Evolutionary conservation across 2,329 filamentous ascomycete genomes (phyloP), one percentile per base, ranked within the genome.

Genomic region (Aspergillus fijiensis): DNA sequence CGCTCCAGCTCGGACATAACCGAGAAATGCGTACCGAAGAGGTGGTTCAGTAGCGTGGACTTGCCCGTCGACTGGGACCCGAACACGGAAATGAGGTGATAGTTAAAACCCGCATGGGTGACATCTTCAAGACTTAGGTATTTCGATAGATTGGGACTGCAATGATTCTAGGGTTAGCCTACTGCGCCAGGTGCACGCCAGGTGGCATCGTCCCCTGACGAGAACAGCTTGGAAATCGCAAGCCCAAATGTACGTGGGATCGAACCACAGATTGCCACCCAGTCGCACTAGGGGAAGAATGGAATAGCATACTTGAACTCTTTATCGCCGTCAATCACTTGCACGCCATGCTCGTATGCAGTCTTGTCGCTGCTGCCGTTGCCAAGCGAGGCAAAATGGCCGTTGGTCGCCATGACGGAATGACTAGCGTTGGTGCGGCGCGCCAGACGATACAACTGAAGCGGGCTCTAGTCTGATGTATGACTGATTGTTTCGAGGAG

Each of bases 61-160:
- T 99, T 99, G 69, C 95, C 95, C 39, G 95, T 99, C 23, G 95
- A 98, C 82, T 99, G 95, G 60, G 94, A 98, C 49, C 95, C 95
- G 77, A 99, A 99, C 72, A 99, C 95, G 71, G 94, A 97, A 74
- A 99, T 97, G 73, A 99, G 87, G 79, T 99, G 95, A 80, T 99
- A 99, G 81, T 98, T 96, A 86, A 99, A 99, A 73, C 95, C 95
- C 64, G 93, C 88, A 62, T 91, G 87, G 68, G 92, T 90, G 69
- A 96, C 87, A 71, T 90, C 84, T 75, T 92, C 91, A 66, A 87
- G 81, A 67, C 86, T 84, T 67, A 99, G 87, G 77, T 99, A 99
- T 60, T 87, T 86, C 71, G 88, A 89, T 70, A 99, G 81, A 71
- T 91, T 86, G 60, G 86, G 79, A 78, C 92, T 96, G 72, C 33